Base-by-base conservation (phyloP, 805 yeast species). In the Ogataea siamensis region DNA sequence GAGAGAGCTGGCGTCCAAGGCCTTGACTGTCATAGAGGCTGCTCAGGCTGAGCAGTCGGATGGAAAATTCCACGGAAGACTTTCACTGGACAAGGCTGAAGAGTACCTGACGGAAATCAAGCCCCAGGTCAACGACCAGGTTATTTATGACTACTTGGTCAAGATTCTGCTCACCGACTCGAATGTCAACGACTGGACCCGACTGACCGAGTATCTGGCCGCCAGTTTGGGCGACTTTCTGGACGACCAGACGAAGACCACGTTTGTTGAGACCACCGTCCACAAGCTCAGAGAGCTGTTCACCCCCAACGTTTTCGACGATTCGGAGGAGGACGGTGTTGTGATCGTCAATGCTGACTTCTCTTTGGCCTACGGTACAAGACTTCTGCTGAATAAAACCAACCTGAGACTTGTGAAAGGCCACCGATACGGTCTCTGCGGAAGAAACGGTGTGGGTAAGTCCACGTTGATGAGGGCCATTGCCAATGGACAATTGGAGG, bases 371-470 rank as follows among this genome's bases (percentile, higher is more conserved):
- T 93, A 93, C 60, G 99, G 99, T 66, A 86, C 96, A 18, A 80
- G 97, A 67, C 91, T 91, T 97, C 75, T 93, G 53, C 71, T 91
- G 53, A 91, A 89, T 74, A 93, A 93, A 69, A 88, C 99, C 32
- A 85, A 75, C 45, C 70, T 91, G 60, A 78, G 95, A 58, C 74
- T 91, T 46, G 70, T 86, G 53, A 87, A 89, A 68, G 98, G 98
- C 55, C 97, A 87, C 67, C 78, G 99, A 66, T 91, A 91, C 59
- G 99, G 99, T 71, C 74, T 91, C 45, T 87, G 96, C 73, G 99
- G 99, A 61, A 76, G 97, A 68, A 91, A 91, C 62, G 99, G 99
- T 75, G 97, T 96, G 43, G 99, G 99, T 71, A 91, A 91, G 66
- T 88, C 97, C 10, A 91, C 99, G 11, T 73, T 91, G 55, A 88